A percentile compares a stretch with the other conserved stretches of the same genome.
Conservation (phyloP, 495 filamentous ascomycete genomes). For the Hapsidospora chrysogenum region DNA sequence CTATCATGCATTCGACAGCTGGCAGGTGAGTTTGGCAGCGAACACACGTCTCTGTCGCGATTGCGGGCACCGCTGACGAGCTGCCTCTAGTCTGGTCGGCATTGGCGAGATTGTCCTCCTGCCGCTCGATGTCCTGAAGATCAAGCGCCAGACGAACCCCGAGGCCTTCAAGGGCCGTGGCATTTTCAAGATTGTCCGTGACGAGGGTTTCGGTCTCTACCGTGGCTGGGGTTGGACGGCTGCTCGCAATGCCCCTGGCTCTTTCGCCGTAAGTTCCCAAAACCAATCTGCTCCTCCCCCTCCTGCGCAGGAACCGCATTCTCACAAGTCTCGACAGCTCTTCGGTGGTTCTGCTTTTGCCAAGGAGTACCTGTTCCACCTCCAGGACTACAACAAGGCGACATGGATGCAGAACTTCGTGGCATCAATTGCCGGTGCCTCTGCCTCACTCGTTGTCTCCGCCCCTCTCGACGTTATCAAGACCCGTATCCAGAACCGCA, state of each 20-base stretch:
- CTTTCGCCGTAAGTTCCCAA: constrained; percentile 82
- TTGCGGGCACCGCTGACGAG: constrained; percentile 6
- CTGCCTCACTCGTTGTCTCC: constrained; percentile 80
- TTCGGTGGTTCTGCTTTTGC: constrained; percentile 97
- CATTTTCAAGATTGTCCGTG: constrained; percentile 69
- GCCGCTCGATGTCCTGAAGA: constrained; percentile 94
- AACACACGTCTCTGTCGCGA: too few species aligned
- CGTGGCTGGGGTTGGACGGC: constrained; percentile 96
- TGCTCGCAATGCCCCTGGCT: constrained; percentile 89
- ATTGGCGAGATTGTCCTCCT: constrained; percentile 94
- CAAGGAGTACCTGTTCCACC: constrained; percentile 81
- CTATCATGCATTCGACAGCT: constrained; percentile 91
- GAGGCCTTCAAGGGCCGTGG: constrained; percentile 94
- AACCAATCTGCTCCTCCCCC: too few species aligned
- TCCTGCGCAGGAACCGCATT: constrained; percentile 4
- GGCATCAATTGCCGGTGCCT: constrained; percentile 85
- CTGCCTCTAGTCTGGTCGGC: constrained; percentile 68
- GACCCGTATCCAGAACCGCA: constrained; percentile 96
- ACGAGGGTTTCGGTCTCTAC: constrained; percentile 94
- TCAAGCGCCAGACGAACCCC: constrained; percentile 98
- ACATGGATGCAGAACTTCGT: constrained; percentile 93
- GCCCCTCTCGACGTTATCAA: constrained; percentile 98
- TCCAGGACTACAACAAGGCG: constrained; percentile 90
- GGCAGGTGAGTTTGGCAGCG: constrained; percentile 52
- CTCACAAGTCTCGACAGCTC: constrained; percentile 37